Evolutionary conservation across 306 rosid species (phyloP).

Genomic region (Gleditsia sinensis): DNA sequence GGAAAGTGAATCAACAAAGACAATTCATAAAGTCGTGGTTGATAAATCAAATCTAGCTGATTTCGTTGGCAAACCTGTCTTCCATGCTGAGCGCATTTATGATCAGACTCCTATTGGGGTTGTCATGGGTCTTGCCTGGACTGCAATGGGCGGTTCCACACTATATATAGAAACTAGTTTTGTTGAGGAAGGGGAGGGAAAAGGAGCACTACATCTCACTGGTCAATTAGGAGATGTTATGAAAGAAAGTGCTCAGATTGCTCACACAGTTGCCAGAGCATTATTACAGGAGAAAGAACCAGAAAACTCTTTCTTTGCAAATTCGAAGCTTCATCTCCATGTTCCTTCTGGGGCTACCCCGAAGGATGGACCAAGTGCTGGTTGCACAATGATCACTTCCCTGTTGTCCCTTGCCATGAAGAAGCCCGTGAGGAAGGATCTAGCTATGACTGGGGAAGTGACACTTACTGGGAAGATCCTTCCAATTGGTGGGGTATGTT

Average conservation of each 20-base stretch:
- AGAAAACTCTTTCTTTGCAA: conserved; percentile 70
- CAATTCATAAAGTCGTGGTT: conserved; percentile 59
- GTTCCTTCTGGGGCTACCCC: conserved; percentile 99
- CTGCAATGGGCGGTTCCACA: conserved; percentile 99
- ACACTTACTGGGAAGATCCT: conserved; percentile 96
- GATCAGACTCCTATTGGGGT: conserved; percentile 88
- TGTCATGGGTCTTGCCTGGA: conserved; percentile 99
- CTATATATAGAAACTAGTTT: conserved; percentile 85
- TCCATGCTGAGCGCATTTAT: conserved; percentile 94
- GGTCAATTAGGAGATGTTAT: conserved; percentile 99
- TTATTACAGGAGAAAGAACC: conserved; percentile 66
- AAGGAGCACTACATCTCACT: conserved; percentile 76
- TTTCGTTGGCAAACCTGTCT: conserved; percentile 96
- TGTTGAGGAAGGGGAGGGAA: conserved; percentile 88
- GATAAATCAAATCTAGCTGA: conserved; percentile 63
- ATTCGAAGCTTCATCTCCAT: conserved; percentile 87
- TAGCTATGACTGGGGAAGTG: conserved; percentile 99
- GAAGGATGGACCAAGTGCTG: conserved; percentile 99
- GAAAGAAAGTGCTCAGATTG: conserved; percentile 99
- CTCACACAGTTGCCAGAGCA: conserved; percentile 86
- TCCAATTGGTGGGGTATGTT: conserved; percentile 98
- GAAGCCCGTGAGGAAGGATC: conserved; percentile 86
- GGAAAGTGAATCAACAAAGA: conserved; percentile 41
- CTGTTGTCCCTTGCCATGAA: conserved; percentile 83
- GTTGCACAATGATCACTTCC: conserved; percentile 98